Conservation (phyloP, 2,329 filamentous ascomycete species). For the Venturia effusa region DNA sequence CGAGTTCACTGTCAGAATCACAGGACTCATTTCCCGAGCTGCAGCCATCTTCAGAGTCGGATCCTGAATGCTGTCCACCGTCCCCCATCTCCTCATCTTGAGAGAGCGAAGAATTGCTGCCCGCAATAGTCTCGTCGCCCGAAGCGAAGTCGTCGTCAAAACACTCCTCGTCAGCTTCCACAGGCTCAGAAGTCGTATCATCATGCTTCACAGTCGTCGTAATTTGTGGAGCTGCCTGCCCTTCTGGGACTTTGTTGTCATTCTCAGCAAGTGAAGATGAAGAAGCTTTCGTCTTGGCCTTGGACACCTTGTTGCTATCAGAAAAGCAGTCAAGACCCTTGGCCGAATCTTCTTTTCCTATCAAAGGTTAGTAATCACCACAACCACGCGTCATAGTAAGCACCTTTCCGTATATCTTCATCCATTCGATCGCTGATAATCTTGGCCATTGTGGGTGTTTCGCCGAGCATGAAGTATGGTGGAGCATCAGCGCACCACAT, state of each 20-base stretch:
- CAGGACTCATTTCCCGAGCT: background rate
- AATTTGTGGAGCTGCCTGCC: background rate
- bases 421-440: background rate
- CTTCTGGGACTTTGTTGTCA: background rate
- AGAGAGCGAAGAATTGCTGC: background rate
- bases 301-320: too few species aligned
- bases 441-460: background rate
- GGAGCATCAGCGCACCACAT: conserved; percentile 7
- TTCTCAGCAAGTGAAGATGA: background rate
- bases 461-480: background rate
- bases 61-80: background rate
- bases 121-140: background rate
- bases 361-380: background rate
- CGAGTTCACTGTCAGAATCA: background rate
- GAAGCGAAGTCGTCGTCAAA: background rate
- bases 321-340: too few species aligned
- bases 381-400: background rate
- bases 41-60: background rate
- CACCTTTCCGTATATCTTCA: conserved; percentile 2
- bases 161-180: background rate
- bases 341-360: background rate
- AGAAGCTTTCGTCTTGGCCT: background rate
- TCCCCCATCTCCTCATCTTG: background rate
- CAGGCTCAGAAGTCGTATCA: background rate
- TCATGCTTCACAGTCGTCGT: too few species aligned